These are phyloP conservation scores for Podosphaera fusca DNA, from an alignment of 2,329 filamentous ascomycete genomes.

Conservation along the genomic window DNA sequence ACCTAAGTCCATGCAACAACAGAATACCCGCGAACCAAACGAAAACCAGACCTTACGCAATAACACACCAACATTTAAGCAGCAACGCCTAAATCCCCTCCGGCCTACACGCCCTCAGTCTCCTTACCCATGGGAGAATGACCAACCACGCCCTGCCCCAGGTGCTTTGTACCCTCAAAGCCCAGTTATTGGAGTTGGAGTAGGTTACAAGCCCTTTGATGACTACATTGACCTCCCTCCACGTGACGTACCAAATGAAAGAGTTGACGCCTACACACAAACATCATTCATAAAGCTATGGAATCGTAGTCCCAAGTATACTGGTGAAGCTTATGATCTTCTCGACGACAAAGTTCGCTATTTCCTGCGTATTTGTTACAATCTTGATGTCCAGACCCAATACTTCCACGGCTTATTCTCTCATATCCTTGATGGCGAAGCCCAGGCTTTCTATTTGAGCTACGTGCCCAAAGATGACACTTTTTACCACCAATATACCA, in stretches of 20 bases:
- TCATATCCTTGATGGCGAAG: background rate
- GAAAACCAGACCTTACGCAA: background rate
- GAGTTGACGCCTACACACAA: no score
- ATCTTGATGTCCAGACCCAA: no score
- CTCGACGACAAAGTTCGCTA: no score
- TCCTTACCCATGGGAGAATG: background rate
- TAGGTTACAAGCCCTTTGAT: background rate
- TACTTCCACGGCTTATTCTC: no score
- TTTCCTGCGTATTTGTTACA: no score
- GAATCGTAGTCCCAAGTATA: background rate
- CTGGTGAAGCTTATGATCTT: background rate
- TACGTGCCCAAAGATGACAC: background rate
- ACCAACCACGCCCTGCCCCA: no score
- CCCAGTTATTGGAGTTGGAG: no score
- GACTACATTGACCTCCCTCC: background rate
- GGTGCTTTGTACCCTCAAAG: no score
- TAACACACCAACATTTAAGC: background rate
- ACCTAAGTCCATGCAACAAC: background rate
- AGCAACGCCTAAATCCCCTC: background rate
- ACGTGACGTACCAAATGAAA: background rate
- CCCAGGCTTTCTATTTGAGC: background rate
- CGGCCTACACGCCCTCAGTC: background rate
- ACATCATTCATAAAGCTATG: background rate
- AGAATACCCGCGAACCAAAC: background rate
- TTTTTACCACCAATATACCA: background rate